phyloP scores from a whole-genome alignment of 257 asterid species.

The Handroanthus guayacan region DNA sequence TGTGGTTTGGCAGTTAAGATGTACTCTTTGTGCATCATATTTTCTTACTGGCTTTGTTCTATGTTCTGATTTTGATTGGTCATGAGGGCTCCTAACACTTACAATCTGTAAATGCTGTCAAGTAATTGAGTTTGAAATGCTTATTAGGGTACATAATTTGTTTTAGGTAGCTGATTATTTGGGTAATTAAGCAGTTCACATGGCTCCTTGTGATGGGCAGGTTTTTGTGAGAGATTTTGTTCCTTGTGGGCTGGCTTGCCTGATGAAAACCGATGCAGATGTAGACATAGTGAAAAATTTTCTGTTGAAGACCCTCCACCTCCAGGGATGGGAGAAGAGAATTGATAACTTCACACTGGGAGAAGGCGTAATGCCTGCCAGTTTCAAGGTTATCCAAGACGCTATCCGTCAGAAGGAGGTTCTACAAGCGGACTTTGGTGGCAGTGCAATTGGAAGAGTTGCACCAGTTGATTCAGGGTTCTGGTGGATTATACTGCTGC shows the following conservation, averaged over 20 bases:
- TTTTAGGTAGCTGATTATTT: not conserved
- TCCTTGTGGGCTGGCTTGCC: constrained; percentile 66
- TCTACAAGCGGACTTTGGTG: constrained; percentile 66
- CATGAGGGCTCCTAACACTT: not conserved
- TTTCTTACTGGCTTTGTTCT: not conserved
- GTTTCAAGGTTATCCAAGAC: constrained; percentile 60
- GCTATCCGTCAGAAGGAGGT: constrained; percentile 49
- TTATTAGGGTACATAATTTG: constrained; percentile 4
- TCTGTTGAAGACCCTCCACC: constrained; percentile 66
- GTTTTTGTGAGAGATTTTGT: constrained; percentile 71
- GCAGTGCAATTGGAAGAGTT: constrained; percentile 70
- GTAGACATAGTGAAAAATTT: constrained; percentile 61
- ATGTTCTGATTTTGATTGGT: not conserved
- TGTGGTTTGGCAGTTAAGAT: constrained; percentile 4
- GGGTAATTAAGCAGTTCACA: constrained; percentile 26
- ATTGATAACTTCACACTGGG: constrained; percentile 66
- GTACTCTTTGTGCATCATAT: not conserved
- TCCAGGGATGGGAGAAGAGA: constrained; percentile 71
- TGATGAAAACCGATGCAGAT: constrained; percentile 57
- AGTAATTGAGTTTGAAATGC: not conserved
- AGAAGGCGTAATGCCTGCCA: constrained; percentile 73
- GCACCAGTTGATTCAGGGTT: constrained; percentile 73
- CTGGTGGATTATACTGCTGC: constrained; percentile 71
- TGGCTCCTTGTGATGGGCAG: constrained; percentile 37
- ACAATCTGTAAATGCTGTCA: constrained; percentile 1